Base-by-base conservation (phyloP, 2,329 filamentous ascomycete species). In the Ceratocystis huliohia region DNA sequence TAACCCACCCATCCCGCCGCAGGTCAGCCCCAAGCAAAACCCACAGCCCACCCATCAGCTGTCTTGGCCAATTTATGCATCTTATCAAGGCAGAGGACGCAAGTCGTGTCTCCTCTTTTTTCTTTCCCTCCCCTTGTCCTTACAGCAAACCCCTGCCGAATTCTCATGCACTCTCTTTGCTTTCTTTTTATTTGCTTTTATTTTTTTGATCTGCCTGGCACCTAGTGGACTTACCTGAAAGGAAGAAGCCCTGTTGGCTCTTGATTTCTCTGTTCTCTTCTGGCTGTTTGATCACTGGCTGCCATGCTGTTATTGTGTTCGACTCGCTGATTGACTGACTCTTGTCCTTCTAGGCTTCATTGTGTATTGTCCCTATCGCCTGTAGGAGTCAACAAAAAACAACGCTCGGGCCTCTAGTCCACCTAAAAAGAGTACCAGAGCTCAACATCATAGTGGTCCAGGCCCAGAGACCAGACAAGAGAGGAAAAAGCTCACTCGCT, bases 21-120 rank as follows among this genome's bases (percentile, higher is more conserved):
- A 59, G 56, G 30, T n/a, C 13, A 59, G 28, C 56, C 56, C 56
- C 53, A 33, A 33, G 53, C 37, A 41, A 41, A 41, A 3, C 53
- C 53, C 53, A 57, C 28, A 30, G 30, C 53, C n/a, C 56, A 20
- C 53, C n/a, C 56, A 30, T 59, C 56, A 59, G 56, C 56, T 59
- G 56, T 8, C 56, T 59, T 59, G 56, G 28, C 56, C 33, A 59
- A 59, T 33, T 59, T n/a, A 59, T 59, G 56, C 56, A 59, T 37
- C 28, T 59, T 59, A 37, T 33, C 28, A 59, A 28, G n/a, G 28
- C 3, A 61, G 37, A 41, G 10, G 37, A 15, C 10, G 37, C 13
- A 41, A 41, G 37, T 41, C 37, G 37, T 41, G 13, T 41, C 33
- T 50, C 22, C 45, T 30, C n/a, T 56, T 46, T 45, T 57, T 30